Percentiles rank a stretch among this genome's conserved stretches.
phyloP scores from a whole-genome alignment of 2,329 filamentous ascomycete species.

The Lachnellula subtilissima region DNA sequence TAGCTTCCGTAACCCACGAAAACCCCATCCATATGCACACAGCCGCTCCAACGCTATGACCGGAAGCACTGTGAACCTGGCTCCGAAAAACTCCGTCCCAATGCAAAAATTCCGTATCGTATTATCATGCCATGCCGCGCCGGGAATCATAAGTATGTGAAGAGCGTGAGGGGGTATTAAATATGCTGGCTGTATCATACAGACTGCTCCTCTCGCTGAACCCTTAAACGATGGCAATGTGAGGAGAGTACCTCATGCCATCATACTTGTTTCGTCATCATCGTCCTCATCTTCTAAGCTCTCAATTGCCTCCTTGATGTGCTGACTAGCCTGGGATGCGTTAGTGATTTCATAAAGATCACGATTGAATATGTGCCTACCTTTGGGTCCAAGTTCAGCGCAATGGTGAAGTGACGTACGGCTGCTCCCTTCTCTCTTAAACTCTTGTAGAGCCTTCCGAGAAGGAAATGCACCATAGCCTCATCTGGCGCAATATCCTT shows the following conservation, averaged over 20 bases:
- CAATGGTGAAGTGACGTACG: constrained; percentile 92
- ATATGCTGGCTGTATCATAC: not conserved
- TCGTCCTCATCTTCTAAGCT: constrained; percentile 75
- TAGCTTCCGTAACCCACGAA: not conserved
- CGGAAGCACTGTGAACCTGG: not conserved
- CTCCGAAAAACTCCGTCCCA: constrained; percentile 2
- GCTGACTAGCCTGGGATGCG: constrained; percentile 67
- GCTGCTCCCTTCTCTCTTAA: constrained; percentile 71
- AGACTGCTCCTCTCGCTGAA: not conserved
- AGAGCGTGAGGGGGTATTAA: not conserved
- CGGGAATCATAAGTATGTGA: not conserved
- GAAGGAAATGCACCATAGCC: constrained; percentile 89
- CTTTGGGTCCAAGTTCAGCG: constrained; percentile 93
- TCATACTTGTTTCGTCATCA: constrained; percentile 38
- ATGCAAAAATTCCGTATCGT: constrained; percentile 10
- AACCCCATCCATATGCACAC: not conserved
- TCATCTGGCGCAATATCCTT: constrained; percentile 92
- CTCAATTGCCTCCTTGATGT: constrained; percentile 97
- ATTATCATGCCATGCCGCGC: constrained; percentile 9
- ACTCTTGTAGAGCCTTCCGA: constrained; percentile 76
- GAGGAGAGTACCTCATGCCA: constrained; percentile 8
- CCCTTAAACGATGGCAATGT: not conserved
- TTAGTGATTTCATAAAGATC: constrained; percentile 8
- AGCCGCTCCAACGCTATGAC: not conserved
- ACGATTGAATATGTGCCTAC: constrained; percentile 44